Evolutionary conservation across 2,329 filamentous ascomycete species (phyloP), one percentile per base, ranked within the genome.

Genomic region (Fusarium staphyleae): DNA sequence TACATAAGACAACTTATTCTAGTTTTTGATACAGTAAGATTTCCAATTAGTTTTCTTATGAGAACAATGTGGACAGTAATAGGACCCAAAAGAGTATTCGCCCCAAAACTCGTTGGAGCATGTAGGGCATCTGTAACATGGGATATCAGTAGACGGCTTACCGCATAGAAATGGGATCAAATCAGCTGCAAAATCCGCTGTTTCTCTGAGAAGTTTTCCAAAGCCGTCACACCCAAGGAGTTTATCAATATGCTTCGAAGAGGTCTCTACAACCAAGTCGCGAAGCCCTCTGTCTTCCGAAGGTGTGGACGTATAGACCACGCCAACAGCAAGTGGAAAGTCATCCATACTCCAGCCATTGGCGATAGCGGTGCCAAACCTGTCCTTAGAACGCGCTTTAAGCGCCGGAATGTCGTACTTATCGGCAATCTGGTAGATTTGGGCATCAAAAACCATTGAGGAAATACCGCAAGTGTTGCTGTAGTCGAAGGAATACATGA

Each of bases 401-500:
- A 57, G 52, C 2, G 41, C 29, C 0, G 1, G 1, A 2, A 57
- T n/a, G 2, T 18, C 42, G 13, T 57, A 57, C 3, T 55, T 57
- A 0, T 56, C 46, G 1, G 46, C 37, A 1, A 57, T 44, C 15
- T 57, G 52, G 4, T 57, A 56, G 3, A 56, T 24, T 2, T 48
- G 18, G 2, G 52, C 55, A 2, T 57, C 11, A 5, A 51, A 57
- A 4, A 43, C n/a, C 55, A 57, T 55, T 1, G 13, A 5, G 1
- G 52, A 41, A 3, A 4, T n/a, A 0, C 4, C 29, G 2, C 19
- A 18, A 0, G 2, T 8, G 3, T 41, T 22, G 8, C 0, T 18
- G 16, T 57, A 56, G 16, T 55, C 16, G 3, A 55, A 56, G 2
- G 13, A 13, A 8, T 57, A 57, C 33, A 51, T 29, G 16, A 55